Base-by-base conservation (phyloP, 805 yeast species). In the Teunomyces barrocoloradensis region DNA sequence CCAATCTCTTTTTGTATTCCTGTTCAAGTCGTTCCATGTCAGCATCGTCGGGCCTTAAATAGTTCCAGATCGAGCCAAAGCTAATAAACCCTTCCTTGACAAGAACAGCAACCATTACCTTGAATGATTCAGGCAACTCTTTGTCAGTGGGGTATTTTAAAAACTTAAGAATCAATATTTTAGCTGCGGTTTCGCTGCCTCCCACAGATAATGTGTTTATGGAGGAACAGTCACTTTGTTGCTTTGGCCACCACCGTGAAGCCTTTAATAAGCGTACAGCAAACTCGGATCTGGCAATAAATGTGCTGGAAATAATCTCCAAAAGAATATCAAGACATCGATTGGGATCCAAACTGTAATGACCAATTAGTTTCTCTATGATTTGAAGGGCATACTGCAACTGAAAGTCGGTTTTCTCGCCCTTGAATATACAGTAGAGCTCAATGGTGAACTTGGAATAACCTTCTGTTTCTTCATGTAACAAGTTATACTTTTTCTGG, bases 381-480 rank as follows among this genome's bases (percentile, higher is more conserved):
- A 77, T 72, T n/a, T 74, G 63, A 7, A 75, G 59, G 7, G 79
- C 74, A 44, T 70, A 73, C 1, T 69, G 65, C 0, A 80, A 65
- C 54, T 79, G 75, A 35, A 57, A 66, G 3, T 56, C 51, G 6
- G 77, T 63, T 46, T 77, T 75, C 2, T 68, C 66, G 29, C 74
- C 71, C 21, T 58, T 55, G 45, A 78, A 66, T 1, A 81, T 72
- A 2, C 64, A 51, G 45, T 68, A 62, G 10, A 85, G 51, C 42
- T 83, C 80, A 2, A 74, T 74, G 0, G 82, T 61, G 28, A 87
- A 67, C 54, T 81, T 83, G 10, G 95, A 65, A 64, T 80, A 90
- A 0, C 97, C 97, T 58, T 85, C 89, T 20, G 82, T 70, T 51
- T 86, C 86, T 62, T 91, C 96, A 43, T 82, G 79, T 6, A 88